Base-by-base conservation (phyloP, 2,329 filamentous ascomycete species). In the Neofusicoccum sp. region DNA sequence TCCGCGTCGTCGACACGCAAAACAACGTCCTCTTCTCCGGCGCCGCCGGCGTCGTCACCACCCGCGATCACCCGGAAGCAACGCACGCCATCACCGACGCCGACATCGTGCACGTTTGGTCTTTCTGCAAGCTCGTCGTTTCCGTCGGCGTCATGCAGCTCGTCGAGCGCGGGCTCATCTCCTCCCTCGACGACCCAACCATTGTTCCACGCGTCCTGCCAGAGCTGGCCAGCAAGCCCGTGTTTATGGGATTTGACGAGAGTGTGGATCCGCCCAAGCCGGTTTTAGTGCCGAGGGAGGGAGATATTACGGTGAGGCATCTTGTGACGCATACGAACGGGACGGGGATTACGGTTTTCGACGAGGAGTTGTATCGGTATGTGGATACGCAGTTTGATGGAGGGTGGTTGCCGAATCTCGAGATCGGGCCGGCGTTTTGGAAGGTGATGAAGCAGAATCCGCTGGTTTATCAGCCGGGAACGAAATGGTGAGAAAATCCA, bases 301-400 rank as follows among this genome's bases (percentile, higher is more conserved):
- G 60, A 2, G 47, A 61, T 0, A 68, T 71, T 6, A 70, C 68
- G 40, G 65, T 67, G 0, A 60, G 68, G 2, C 69, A 69, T 66
- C 72, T 84, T 1, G 72, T 84, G n/a, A 80, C 78, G 0, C 81
- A 84, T 66, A 81, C 79, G 0, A 69, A 76, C 12, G 82, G 82
- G 5, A 66, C 79, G 1, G 76, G 72, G 0, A 77, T 79, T 61
- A 76, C 79, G 40, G 61, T 76, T 34, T 69, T 70, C 28, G 75
- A 81, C 59, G 69, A 75, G 0, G 70, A 78, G 8, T 69, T 82
- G 0, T 6, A 9, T 45, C 26, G 26, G 44, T 3, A 14, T 4
- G n/a, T 40, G 36, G 9, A 6, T 14, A 4, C 12, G 9, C 12
- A n/a, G n/a, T n/a, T n/a, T n/a, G n/a, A n/a, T n/a, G n/a, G n/a